phyloP scores from a whole-genome alignment of 2,329 filamentous ascomycete genomes.

The Cordyceps fumosorosea region DNA sequence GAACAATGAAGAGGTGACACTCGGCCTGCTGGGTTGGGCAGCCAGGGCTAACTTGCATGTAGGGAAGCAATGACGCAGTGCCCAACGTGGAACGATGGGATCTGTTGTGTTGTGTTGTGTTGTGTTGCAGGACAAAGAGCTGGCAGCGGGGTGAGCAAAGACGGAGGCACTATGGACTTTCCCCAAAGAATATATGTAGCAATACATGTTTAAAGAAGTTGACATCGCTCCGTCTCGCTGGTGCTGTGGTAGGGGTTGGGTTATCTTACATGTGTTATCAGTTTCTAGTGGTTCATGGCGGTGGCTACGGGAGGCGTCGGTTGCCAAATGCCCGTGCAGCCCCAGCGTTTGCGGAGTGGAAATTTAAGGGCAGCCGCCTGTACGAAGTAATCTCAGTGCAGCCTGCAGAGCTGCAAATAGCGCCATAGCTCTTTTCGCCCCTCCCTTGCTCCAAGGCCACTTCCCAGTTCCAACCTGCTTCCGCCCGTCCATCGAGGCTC shows the following conservation, averaged over 20 bases:
- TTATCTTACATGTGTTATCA: no score
- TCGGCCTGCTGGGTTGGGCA: neutral
- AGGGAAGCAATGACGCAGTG: slow-evolving; percentile 9
- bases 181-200: no score
- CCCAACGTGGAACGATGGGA: neutral
- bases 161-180: neutral
- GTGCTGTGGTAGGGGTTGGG: no score
- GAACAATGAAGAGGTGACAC: neutral
- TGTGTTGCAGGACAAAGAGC: neutral
- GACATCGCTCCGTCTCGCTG: no score
- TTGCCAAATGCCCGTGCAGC: neutral
- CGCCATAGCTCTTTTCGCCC: neutral
- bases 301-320: neutral
- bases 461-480: neutral
- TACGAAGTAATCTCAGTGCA: no score
- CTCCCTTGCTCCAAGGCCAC: neutral
- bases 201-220: no score
- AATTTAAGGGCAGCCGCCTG: neutral
- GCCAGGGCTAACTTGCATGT: neutral
- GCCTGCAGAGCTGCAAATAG: no score
- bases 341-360: slow-evolving; percentile 8
- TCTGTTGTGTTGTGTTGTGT: neutral
- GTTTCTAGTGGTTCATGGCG: neutral
- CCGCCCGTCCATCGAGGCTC: neutral
- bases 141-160: neutral